Evolutionary conservation across 257 asterid species (phyloP).

Genomic region (Solanum megistacrolobum): DNA sequence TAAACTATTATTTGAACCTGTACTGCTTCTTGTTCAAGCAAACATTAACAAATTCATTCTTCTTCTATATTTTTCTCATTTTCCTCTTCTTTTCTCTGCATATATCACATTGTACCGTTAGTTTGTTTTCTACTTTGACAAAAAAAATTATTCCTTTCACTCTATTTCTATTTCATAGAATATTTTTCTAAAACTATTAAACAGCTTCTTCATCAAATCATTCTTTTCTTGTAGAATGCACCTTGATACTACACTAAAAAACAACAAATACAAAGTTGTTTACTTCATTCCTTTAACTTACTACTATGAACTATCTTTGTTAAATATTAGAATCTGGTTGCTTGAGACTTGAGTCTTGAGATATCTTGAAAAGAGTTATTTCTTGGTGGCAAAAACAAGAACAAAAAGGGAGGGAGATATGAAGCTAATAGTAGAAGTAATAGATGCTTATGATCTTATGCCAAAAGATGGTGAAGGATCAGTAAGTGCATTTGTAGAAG

Average conservation of each 20-base stretch:
- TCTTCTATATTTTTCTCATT: neutral
- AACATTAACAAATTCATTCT: neutral
- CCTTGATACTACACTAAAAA: neutral
- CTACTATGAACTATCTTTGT: neutral
- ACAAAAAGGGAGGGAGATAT: slow-evolving; percentile 26
- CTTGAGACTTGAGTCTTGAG: slow-evolving; percentile 32
- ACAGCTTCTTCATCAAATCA: slow-evolving; percentile 26
- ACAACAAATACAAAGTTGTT: neutral
- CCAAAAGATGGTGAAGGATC: slow-evolving; percentile 75
- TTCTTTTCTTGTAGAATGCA: slow-evolving; percentile 18
- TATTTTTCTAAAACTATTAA: neutral
- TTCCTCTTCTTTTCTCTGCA: neutral
- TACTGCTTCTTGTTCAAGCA: no score
- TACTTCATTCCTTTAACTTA: slow-evolving; percentile 8
- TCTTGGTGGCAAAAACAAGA: slow-evolving; percentile 20
- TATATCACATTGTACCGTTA: neutral
- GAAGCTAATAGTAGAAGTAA: slow-evolving; percentile 60
- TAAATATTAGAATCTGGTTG: slow-evolving; percentile 18
- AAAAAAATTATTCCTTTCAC: slow-evolving; percentile 18
- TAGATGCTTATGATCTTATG: slow-evolving; percentile 66
- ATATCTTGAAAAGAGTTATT: slow-evolving; percentile 28
- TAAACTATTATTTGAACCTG: neutral
- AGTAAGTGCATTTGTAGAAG: slow-evolving; percentile 59
- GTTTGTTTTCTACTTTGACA: neutral
- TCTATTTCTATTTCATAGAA: slow-evolving; percentile 2